Evolutionary conservation across 345 rosid genomes (phyloP).

Genomic region (Lepidium africanum): DNA sequence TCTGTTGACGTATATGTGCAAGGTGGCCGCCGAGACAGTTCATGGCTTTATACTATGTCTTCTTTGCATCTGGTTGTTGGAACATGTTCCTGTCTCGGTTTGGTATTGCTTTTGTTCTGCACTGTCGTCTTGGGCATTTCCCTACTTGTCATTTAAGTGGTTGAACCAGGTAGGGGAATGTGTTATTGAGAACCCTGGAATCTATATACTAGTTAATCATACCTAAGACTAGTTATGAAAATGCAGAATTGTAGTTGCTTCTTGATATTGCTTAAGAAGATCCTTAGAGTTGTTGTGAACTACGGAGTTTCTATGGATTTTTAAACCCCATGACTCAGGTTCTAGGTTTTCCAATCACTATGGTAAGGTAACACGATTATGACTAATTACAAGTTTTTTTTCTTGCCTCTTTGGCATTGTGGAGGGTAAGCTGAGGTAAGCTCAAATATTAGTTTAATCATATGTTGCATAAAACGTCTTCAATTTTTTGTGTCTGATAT

Average conservation of each 20-base stretch:
- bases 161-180: constrained; percentile 35
- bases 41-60: constrained; percentile 31
- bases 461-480: not conserved
- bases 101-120: constrained; percentile 35
- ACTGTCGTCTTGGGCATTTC: constrained; percentile 25
- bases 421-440: constrained; percentile 5
- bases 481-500: not conserved
- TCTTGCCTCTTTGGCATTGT: not conserved
- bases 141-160: constrained; percentile 34
- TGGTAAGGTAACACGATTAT: constrained; percentile 1
- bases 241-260: constrained; percentile 5
- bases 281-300: constrained; percentile 2
- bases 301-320: not conserved
- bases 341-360: not conserved
- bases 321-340: constrained; percentile 1
- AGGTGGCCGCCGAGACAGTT: constrained; percentile 53
- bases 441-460: not conserved
- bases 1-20: constrained; percentile 36
- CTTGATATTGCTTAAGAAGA: not conserved
- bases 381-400: not conserved
- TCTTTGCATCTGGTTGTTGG: constrained; percentile 30
- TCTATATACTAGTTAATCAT: constrained; percentile 6
- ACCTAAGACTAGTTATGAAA: not conserved
- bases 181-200: constrained; percentile 25
- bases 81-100: constrained; percentile 46